phyloP scores from a whole-genome alignment of 805 yeast species.

The Tetrapisispora pingtungensis region DNA sequence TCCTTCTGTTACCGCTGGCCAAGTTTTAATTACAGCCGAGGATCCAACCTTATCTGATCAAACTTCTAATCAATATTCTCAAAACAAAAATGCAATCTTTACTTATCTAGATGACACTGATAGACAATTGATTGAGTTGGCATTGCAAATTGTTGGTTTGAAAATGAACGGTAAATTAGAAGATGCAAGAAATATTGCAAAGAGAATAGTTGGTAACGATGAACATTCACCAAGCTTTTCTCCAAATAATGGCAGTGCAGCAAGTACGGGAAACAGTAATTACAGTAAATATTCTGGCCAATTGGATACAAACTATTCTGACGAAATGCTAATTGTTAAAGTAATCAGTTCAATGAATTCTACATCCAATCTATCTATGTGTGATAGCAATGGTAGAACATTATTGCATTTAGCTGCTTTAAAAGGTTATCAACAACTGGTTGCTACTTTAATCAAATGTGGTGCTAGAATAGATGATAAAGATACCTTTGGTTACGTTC shows the following conservation, averaged over 20 bases:
- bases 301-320: slow-evolving; percentile 11
- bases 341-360: slow-evolving; percentile 61
- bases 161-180: slow-evolving; percentile 94
- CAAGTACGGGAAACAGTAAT: not conserved
- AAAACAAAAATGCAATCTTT: slow-evolving; percentile 40
- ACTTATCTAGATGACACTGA: slow-evolving; percentile 94
- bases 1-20: slow-evolving; percentile 83
- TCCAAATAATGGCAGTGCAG: slow-evolving; percentile 5
- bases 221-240: slow-evolving; percentile 8
- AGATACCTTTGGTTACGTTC: slow-evolving; percentile 77
- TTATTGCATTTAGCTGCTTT: slow-evolving; percentile 77
- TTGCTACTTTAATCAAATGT: slow-evolving; percentile 50
- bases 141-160: slow-evolving; percentile 90
- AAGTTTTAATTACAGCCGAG: slow-evolving; percentile 67
- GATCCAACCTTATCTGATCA: not conserved
- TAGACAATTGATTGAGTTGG: slow-evolving; percentile 86
- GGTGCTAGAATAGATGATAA: slow-evolving; percentile 61
- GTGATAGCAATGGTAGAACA: slow-evolving; percentile 78
- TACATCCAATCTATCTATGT: slow-evolving; percentile 71
- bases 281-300: not conserved
- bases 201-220: slow-evolving; percentile 65
- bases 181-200: slow-evolving; percentile 90
- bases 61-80: not conserved
- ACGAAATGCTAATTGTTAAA: slow-evolving; percentile 34
- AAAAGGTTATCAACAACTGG: slow-evolving; percentile 57